phyloP scores from a whole-genome alignment of 2,329 filamentous ascomycete species.

The Hyphodiscus sp. region DNA sequence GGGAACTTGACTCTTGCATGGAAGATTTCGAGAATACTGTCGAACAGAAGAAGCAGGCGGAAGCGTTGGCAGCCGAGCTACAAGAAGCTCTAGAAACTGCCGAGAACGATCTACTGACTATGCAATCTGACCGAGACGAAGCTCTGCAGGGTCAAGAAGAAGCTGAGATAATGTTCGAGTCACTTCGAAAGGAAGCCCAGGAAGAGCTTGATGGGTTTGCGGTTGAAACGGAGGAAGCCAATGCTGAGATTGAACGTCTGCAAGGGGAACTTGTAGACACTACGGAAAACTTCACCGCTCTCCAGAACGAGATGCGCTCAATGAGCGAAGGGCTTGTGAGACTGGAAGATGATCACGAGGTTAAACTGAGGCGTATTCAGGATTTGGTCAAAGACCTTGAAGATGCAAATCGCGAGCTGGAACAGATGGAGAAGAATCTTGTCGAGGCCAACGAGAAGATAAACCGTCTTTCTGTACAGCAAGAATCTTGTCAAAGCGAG shows the following conservation, averaged over 20 bases:
- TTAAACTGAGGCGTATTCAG: conserved; percentile 71
- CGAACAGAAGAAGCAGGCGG: conserved; percentile 53
- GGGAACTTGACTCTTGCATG: conserved; percentile 72
- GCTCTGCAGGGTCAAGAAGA: conserved; percentile 60
- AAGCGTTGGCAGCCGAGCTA: conserved; percentile 53
- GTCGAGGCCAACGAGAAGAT: conserved; percentile 82
- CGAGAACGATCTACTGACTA: conserved; percentile 69
- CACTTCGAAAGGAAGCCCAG: conserved; percentile 56
- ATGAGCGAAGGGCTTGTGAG: conserved; percentile 81
- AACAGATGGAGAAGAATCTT: conserved; percentile 76
- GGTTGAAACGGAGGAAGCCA: conserved; percentile 65
- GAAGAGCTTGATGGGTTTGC: conserved; percentile 62
- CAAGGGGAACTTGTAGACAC: conserved; percentile 67
- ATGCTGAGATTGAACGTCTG: conserved; percentile 62
- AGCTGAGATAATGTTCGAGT: conserved; percentile 53
- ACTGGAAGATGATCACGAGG: conserved; percentile 82
- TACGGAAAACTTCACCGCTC: conserved; percentile 80
- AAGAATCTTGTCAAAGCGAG: conserved; percentile 87
- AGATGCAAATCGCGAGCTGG: conserved; percentile 80
- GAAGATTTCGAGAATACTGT: conserved; percentile 72
- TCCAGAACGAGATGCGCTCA: conserved; percentile 89
- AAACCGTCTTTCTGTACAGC: conserved; percentile 80
- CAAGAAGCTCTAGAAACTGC: conserved; percentile 77
- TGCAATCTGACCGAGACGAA: conserved; percentile 83
- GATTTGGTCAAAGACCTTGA: conserved; percentile 76